These are phyloP conservation scores for Exophiala aquamarina DNA, from an alignment of 2,329 filamentous ascomycete genomes.

Conservation along the genomic window DNA sequence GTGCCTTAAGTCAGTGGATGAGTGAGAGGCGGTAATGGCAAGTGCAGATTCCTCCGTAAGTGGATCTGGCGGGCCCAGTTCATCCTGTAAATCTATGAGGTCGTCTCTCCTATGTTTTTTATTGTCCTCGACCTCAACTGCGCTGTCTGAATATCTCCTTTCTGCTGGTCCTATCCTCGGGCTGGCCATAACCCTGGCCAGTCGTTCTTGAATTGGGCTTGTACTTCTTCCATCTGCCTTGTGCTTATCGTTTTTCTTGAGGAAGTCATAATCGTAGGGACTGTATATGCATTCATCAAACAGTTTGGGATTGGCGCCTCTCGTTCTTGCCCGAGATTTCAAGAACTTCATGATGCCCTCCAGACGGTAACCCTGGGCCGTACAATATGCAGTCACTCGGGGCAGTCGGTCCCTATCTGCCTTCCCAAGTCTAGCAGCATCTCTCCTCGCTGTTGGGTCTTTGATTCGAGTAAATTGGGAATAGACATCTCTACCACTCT, in stretches of 20 bases:
- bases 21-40: constrained; percentile 13
- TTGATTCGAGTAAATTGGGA: constrained; percentile 98
- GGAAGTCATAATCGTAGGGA: constrained; percentile 75
- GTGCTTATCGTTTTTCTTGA: constrained; percentile 40
- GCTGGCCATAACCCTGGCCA: constrained; percentile 21
- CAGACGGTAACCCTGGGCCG: constrained; percentile 86
- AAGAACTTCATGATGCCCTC: constrained; percentile 87
- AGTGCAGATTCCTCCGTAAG: constrained; percentile 20
- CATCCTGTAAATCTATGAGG: constrained; percentile 61
- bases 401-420: constrained; percentile 85
- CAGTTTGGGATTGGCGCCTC: constrained; percentile 81
- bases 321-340: constrained; percentile 75
- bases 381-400: constrained; percentile 94
- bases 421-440: constrained; percentile 89
- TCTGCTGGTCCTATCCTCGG: constrained; percentile 25
- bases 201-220: constrained; percentile 25
- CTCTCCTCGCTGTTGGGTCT: constrained; percentile 86
- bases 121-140: constrained; percentile 65
- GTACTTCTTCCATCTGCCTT: constrained; percentile 27
- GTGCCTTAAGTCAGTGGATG: constrained; percentile 18
- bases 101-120: constrained; percentile 58
- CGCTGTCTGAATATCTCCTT: constrained; percentile 59
- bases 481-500: constrained; percentile 93
- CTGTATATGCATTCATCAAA: constrained; percentile 99
- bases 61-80: constrained; percentile 32